These are phyloP conservation scores for Pichia insulana DNA, from an alignment of 805 yeast genomes.

Conservation along the genomic window DNA sequence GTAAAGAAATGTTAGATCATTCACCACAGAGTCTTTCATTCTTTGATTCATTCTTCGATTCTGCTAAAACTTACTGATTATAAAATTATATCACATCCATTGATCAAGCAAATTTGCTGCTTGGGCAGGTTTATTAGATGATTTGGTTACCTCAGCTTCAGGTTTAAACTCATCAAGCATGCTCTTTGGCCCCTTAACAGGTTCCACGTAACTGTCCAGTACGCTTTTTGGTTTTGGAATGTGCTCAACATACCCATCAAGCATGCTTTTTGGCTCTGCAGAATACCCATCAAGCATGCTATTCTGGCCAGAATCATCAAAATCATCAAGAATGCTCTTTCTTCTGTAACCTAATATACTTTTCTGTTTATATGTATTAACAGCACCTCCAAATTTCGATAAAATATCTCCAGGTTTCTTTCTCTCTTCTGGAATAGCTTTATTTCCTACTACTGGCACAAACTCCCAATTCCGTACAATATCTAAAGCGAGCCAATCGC, in stretches of 20 bases:
- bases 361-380: too few relatives aligned
- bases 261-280: conserved; percentile 2
- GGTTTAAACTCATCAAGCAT: neutral
- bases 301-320: neutral
- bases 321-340: neutral
- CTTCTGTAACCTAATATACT: too few relatives aligned
- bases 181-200: neutral
- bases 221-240: neutral
- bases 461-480: conserved; percentile 66
- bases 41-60: conserved; percentile 17
- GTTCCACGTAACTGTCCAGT: conserved; percentile 3
- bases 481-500: conserved; percentile 66
- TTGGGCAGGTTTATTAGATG: conserved; percentile 16
- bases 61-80: conserved; percentile 5
- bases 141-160: neutral
- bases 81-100: conserved; percentile 32
- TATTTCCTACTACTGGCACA: conserved; percentile 4
- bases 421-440: neutral
- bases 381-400: conserved; percentile 8
- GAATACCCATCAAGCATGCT: too few relatives aligned
- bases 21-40: conserved; percentile 18
- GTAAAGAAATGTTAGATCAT: conserved; percentile 14
- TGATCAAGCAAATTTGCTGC: conserved; percentile 74
- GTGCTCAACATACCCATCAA: conserved; percentile 4
- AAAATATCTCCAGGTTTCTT: conserved; percentile 13